Evolutionary conservation across 352 stramenopile genomes (phyloP).

Genomic region (Phytophthora cryptogea): DNA sequence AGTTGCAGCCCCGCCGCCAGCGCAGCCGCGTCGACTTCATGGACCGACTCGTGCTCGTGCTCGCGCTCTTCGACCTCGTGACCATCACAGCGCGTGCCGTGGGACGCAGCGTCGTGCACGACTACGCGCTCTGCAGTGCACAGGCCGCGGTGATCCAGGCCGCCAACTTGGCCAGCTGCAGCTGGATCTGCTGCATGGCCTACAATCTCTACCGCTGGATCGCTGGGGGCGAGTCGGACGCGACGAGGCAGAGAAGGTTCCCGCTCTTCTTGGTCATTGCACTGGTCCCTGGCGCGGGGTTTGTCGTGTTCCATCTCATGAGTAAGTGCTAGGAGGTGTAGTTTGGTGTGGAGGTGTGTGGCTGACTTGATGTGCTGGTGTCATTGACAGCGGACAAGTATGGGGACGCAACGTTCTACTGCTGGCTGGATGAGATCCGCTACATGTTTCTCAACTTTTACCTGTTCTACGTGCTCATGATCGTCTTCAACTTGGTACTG

Average conservation of each 20-base stretch:
- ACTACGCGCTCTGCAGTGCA: slow-evolving; percentile 48
- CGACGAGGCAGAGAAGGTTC: slow-evolving; percentile 64
- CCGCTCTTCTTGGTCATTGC: slow-evolving; percentile 54
- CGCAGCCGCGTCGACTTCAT: slow-evolving; percentile 60
- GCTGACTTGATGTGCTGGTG: not conserved
- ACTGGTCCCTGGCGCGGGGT: slow-evolving; percentile 50
- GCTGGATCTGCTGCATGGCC: slow-evolving; percentile 80
- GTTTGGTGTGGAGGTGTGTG: not conserved
- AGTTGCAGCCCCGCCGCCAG: slow-evolving; percentile 12
- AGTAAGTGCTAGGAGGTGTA: slow-evolving; percentile 29
- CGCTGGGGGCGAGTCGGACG: slow-evolving; percentile 68
- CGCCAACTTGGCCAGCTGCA: slow-evolving; percentile 56
- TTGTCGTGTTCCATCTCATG: slow-evolving; percentile 63
- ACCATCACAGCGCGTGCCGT: slow-evolving; percentile 59
- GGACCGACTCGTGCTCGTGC: slow-evolving; percentile 68
- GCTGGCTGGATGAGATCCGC: slow-evolving; percentile 70
- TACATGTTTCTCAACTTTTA: slow-evolving; percentile 84
- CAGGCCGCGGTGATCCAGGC: slow-evolving; percentile 68
- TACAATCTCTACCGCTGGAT: slow-evolving; percentile 88
- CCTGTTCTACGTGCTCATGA: slow-evolving; percentile 65
- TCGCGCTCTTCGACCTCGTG: slow-evolving; percentile 72
- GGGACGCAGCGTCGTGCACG: slow-evolving; percentile 49
- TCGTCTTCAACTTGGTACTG: slow-evolving; percentile 75
- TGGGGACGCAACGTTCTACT: slow-evolving; percentile 84
- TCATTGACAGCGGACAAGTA: slow-evolving; percentile 53